Conservation (phyloP, 75 land plant species). For the Gnetum montanum region DNA sequence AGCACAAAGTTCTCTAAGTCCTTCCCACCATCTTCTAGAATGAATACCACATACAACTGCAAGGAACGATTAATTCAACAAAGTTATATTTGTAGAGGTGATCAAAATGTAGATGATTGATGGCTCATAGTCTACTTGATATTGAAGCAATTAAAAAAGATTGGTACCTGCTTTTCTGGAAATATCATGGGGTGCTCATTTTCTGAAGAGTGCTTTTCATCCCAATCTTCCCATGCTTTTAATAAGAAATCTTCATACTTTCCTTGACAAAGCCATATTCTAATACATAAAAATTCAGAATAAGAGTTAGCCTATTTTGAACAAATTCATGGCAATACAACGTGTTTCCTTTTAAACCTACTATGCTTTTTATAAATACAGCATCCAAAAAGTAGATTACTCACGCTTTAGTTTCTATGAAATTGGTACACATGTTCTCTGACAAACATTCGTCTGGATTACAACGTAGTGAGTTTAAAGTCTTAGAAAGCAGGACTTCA, state of each 20-base stretch:
- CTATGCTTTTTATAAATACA: too few species aligned
- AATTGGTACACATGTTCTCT: slow-evolving; percentile 41
- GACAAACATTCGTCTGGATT: slow-evolving; percentile 7
- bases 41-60: slow-evolving; percentile 82
- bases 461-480: slow-evolving; percentile 61
- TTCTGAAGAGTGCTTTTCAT: slow-evolving; percentile 68
- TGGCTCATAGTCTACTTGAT: too few species aligned
- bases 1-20: slow-evolving; percentile 89
- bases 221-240: slow-evolving; percentile 90
- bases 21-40: slow-evolving; percentile 81
- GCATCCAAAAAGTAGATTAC: too few species aligned
- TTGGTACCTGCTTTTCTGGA: slow-evolving; percentile 73
- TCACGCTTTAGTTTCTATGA: slow-evolving; percentile 82
- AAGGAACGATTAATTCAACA: slow-evolving; percentile 1
- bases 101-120: too few species aligned
- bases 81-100: too few species aligned
- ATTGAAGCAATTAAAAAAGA: too few species aligned
- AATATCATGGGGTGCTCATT: slow-evolving; percentile 91
- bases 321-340: too few species aligned
- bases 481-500: slow-evolving; percentile 62
- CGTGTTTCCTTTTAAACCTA: too few species aligned
- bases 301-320: too few species aligned
- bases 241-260: slow-evolving; percentile 56
- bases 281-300: too few species aligned
- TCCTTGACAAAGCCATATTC: slow-evolving; percentile 79